Percentiles rank a stretch among this genome's conserved stretches.
Evolutionary conservation across 1,139 yeast genomes (phyloP).

Genomic region (Yamadazyma oceani): DNA sequence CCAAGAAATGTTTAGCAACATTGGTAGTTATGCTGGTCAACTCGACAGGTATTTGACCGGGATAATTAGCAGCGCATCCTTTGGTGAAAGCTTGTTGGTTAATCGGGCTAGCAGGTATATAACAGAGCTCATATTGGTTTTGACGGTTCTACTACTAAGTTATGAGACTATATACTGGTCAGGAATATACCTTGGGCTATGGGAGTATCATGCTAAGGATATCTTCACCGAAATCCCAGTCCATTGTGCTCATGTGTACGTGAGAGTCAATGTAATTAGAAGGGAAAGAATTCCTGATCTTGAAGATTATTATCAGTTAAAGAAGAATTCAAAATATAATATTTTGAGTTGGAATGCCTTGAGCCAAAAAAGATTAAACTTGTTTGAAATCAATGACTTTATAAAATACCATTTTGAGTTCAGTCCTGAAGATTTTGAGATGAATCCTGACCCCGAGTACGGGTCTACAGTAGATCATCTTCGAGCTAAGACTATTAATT

Average conservation of each 20-base stretch:
- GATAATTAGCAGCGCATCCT: constrained; percentile 5
- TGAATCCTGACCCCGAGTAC: constrained; percentile 57
- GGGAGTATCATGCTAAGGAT: constrained; percentile 66
- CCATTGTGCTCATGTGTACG: constrained; percentile 73
- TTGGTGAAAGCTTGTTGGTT: constrained; percentile 13
- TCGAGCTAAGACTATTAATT: constrained; percentile 49
- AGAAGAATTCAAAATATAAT: constrained; percentile 27
- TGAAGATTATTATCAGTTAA: constrained; percentile 29
- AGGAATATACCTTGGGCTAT: constrained; percentile 49
- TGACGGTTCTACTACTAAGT: constrained; percentile 29
- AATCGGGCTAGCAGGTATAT: constrained; percentile 34
- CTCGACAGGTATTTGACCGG: constrained; percentile 6
- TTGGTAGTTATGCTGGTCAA: constrained; percentile 2
- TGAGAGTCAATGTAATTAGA: constrained; percentile 45
- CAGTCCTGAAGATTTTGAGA: constrained; percentile 73
- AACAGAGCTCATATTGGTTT: constrained; percentile 30
- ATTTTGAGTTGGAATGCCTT: constrained; percentile 31
- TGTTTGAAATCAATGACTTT: constrained; percentile 34
- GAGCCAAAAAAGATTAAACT: constrained; percentile 19
- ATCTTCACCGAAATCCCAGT: constrained; percentile 69
- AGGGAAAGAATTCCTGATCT: constrained; percentile 20
- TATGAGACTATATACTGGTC: constrained; percentile 49
- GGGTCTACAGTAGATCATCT: constrained; percentile 70
- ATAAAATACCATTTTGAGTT: constrained; percentile 71
- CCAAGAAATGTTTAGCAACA: too few relatives aligned